Evolutionary conservation across 805 yeast genomes (phyloP), one percentile per base, ranked within the genome.

Genomic region (Ogataea polymorpha): DNA sequence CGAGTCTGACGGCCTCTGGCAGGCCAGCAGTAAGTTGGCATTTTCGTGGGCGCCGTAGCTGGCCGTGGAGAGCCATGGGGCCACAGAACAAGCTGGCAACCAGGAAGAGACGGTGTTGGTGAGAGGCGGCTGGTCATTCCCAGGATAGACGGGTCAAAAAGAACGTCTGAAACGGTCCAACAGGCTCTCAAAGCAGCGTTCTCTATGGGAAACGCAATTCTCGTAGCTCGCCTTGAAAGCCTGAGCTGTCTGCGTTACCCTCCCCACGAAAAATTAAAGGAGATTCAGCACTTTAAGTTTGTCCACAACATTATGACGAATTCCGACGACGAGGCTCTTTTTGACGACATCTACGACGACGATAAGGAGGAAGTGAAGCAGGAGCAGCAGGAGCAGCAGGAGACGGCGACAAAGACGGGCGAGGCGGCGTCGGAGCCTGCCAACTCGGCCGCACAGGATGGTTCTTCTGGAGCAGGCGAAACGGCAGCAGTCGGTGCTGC

Each of bases 321-420:
- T 42, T 76, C 83, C 46, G 96, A 88, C 67, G 96, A 89, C 68
- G 97, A 90, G 63, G 91, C 87, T 56, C 82, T 86, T 63, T 90
- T 90, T 65, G 95, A 89, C 67, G 96, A 90, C 63, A 86, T 90
- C 67, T 90, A 90, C 52, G 62, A 60, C 23, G 66, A 53, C 34
- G 62, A 59, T 25, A 44, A 56, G 42, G 47, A 51, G 39, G 37
- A 53, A 35, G 61, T 26, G 26, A 31, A 34, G 34, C 40, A 33
- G 23, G 41, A 31, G 31, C 25, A 34, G 34, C 40, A 33, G 23
- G 41, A 31, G 31, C 25, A 27, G 39, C 32, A 23, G 31, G 35
- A 36, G 14, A 41, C n/a, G 25, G 41, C 24, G 14, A 24, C 29
- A 15, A 18, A 29, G 16, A 23, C 23, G 27, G n/a, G 8, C 5